These are phyloP conservation scores for Cyberlindnera maclurae DNA, from an alignment of 805 yeast species.

Conservation along the genomic window DNA sequence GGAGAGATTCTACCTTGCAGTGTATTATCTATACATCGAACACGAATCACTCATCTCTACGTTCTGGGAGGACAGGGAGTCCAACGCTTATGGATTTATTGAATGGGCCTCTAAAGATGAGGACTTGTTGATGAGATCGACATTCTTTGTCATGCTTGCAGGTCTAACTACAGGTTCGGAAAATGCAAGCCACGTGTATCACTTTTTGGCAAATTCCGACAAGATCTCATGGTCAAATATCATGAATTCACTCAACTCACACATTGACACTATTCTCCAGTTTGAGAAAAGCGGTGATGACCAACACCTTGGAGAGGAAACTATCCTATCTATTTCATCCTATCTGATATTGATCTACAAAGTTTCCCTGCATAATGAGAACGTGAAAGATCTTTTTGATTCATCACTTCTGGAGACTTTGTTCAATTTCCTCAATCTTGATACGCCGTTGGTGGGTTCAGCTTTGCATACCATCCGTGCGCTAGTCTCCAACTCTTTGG, in stretches of 20 bases:
- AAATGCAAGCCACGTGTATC: conserved; percentile 44
- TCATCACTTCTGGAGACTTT: conserved; percentile 28
- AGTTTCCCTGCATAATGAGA: conserved; percentile 37
- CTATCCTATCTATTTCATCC: conserved; percentile 65
- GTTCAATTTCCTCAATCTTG: conserved; percentile 37
- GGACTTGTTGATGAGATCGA: conserved; percentile 74
- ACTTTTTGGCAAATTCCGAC: conserved; percentile 33
- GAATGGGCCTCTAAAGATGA: conserved; percentile 84
- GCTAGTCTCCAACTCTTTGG: conserved; percentile 41
- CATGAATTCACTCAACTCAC: conserved; percentile 45
- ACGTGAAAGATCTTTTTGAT: conserved; percentile 26
- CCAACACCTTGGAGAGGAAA: conserved; percentile 72
- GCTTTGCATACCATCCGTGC: conserved; percentile 50
- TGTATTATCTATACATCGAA: conserved; percentile 59
- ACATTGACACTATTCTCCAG: conserved; percentile 36
- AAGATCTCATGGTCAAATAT: conserved; percentile 52
- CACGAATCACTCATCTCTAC: conserved; percentile 49
- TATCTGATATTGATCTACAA: conserved; percentile 59
- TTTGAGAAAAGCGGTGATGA: conserved; percentile 32
- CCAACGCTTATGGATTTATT: conserved; percentile 70
- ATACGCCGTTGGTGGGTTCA: conserved; percentile 46
- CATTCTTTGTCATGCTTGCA: conserved; percentile 73
- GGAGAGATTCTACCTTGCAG: conserved; percentile 76
- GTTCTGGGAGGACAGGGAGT: conserved; percentile 65
- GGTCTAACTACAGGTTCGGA: conserved; percentile 60